Evolutionary conservation across 140 eudicot species (phyloP), one percentile per base, ranked within the genome.

Genomic region (Eryngium alpinum): DNA sequence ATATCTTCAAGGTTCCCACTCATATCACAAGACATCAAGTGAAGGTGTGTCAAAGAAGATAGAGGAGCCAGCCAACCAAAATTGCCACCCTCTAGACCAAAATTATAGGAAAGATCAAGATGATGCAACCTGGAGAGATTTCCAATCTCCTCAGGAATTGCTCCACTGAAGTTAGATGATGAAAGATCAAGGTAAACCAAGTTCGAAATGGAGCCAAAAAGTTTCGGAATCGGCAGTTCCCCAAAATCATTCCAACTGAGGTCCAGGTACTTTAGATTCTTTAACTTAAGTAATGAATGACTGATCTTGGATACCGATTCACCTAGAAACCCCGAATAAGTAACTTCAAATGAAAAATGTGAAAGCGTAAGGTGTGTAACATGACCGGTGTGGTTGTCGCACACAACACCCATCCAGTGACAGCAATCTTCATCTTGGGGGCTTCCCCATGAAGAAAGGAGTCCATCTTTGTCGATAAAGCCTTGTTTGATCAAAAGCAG

Each of bases 381-480:
- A 67, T 65, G 77, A 46, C 83, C 77, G 4, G 83, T 80, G 6
- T 10, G 12, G n/a, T 79, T 63, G 38, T 32, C 65, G 32, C 82
- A 79, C 12, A 9, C 34, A 18, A 79, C 82, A 13, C 75, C 56
- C 7, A 1, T 3, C 82, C 82, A 79, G 7, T 27, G 44, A 38
- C 75, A 79, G 27, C 82, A 70, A n/a, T n/a, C n/a, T n/a, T n/a
- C n/a, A n/a, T n/a, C n/a, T n/a, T n/a, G n/a, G n/a, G n/a, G n/a
- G n/a, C n/a, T n/a, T n/a, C n/a, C n/a, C n/a, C n/a, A n/a, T n/a
- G n/a, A n/a, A n/a, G n/a, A n/a, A n/a, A n/a, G 46, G 14, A 2
- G 6, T 2, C 59, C 78, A 74, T 34, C 1, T 34, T 5, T n/a
- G 24, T 74, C 28, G 21, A 13, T 44, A 38, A 74, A 44, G 51